These are phyloP conservation scores for Sporothrix sp. DNA, from an alignment of 2,329 filamentous ascomycete species.

Conservation along the genomic window DNA sequence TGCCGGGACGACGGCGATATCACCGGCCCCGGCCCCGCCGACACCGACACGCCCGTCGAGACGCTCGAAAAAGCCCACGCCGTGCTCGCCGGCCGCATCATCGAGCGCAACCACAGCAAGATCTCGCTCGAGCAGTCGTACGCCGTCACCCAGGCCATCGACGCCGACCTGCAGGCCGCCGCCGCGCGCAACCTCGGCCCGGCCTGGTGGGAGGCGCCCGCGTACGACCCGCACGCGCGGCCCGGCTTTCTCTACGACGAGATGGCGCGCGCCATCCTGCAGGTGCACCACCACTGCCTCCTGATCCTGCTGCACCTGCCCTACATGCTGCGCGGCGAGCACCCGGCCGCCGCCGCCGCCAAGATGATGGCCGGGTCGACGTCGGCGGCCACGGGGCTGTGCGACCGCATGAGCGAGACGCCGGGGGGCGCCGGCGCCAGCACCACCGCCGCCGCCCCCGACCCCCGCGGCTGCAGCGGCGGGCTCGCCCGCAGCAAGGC, in stretches of 20 bases:
- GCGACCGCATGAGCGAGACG: neutral
- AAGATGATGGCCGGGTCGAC: conserved; percentile 1
- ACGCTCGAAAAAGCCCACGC: conserved; percentile 37
- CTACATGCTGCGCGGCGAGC: conserved; percentile 34
- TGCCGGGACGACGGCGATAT: conserved; percentile 26
- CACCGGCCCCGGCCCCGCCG: neutral
- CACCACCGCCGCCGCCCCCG: neutral
- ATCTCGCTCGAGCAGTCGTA: conserved; percentile 28
- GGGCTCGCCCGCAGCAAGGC: conserved; percentile 38
- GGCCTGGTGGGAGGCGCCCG: conserved; percentile 39
- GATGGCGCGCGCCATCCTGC: conserved; percentile 32
- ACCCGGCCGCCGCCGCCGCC: conserved; percentile 21
- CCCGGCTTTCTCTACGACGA: conserved; percentile 22
- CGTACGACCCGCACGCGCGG: conserved; percentile 19
- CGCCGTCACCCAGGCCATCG: conserved; percentile 33
- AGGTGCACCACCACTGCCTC: conserved; percentile 42
- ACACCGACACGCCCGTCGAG: conserved; percentile 30
- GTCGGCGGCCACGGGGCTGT: neutral
- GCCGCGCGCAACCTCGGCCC: conserved; percentile 28
- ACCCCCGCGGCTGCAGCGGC: neutral
- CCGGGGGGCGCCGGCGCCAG: neutral
- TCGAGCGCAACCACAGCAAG: conserved; percentile 40
- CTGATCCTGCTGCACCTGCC: conserved; percentile 45
- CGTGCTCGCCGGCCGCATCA: conserved; percentile 33
- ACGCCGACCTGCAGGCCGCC: conserved; percentile 37